Evolutionary conservation across 768 basidiomycete species (phyloP).

Genomic region (Lactifluus hygrophoroides): DNA sequence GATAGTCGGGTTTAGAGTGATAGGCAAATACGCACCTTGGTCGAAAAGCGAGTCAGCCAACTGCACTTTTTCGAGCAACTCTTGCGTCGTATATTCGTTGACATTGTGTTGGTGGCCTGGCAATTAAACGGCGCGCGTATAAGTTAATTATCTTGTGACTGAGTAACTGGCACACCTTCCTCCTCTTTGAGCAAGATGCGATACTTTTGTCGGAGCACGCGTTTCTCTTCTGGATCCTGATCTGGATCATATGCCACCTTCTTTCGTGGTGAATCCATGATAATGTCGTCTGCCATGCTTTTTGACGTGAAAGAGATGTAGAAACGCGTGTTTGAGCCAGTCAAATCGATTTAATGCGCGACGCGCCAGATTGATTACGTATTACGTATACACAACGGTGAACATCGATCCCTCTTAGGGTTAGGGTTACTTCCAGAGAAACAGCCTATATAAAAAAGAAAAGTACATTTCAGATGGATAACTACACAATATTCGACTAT

Average conservation of each 20-base stretch:
- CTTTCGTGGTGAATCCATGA: conserved; percentile 13
- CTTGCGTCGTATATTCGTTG: conserved; percentile 47
- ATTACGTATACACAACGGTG: too few species aligned
- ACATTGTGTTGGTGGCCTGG: conserved; percentile 37
- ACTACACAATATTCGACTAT: conserved; percentile 15
- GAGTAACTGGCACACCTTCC: background rate
- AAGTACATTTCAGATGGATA: conserved; percentile 13
- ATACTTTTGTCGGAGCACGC: conserved; percentile 64
- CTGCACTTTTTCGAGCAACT: conserved; percentile 47
- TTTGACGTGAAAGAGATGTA: background rate
- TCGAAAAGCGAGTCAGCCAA: conserved; percentile 54
- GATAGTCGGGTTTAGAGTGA: too few species aligned
- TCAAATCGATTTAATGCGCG: background rate
- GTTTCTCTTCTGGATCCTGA: conserved; percentile 74
- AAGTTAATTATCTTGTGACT: background rate
- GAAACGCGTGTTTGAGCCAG: background rate
- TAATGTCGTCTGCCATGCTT: conserved; percentile 15
- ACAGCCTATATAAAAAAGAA: too few species aligned
- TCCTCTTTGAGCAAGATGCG: conserved; percentile 48
- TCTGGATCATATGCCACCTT: conserved; percentile 67
- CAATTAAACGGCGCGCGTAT: background rate
- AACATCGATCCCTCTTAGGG: conserved; percentile 2
- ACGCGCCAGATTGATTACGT: too few species aligned
- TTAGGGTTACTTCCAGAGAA: conserved; percentile 11
- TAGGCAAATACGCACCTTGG: conserved; percentile 44